Evolutionary conservation across 352 stramenopile species (phyloP).

Genomic region (Chloridella minuta): DNA sequence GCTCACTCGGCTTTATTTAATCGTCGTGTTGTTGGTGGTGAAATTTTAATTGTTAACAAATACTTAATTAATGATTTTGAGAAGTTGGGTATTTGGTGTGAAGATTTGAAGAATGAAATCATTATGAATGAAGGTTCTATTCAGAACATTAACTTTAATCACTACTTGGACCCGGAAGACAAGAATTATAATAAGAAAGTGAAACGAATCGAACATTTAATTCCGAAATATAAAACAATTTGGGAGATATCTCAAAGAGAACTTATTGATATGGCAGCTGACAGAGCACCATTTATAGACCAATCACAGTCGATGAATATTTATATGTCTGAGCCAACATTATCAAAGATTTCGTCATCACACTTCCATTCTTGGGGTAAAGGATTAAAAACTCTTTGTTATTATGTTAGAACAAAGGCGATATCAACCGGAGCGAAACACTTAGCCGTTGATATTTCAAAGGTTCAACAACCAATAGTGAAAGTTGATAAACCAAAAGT

Average conservation of each 20-base stretch:
- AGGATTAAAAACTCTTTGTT: constrained; percentile 98
- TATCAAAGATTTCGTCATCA: constrained; percentile 88
- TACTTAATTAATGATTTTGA: constrained; percentile 69
- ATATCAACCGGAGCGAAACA: no score
- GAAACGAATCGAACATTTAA: no score
- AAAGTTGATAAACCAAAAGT: no score
- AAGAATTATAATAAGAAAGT: no score
- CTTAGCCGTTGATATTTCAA: no score
- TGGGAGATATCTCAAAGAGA: constrained; percentile 95
- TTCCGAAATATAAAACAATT: constrained; percentile 90
- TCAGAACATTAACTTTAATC: no score
- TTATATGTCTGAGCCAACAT: constrained; percentile 77
- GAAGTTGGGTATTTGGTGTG: constrained; percentile 30
- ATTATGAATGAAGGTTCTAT: not conserved
- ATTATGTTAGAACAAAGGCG: constrained; percentile 69
- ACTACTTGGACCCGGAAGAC: no score
- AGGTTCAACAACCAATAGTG: no score
- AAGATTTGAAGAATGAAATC: constrained; percentile 26
- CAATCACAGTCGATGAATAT: constrained; percentile 86
- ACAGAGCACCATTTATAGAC: constrained; percentile 91
- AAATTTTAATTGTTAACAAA: constrained; percentile 98
- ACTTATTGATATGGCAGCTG: constrained; percentile 82
- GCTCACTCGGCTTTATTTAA: constrained; percentile 99
- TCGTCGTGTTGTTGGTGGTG: constrained; percentile 73
- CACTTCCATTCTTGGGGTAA: constrained; percentile 99